A percentile compares a stretch with the other conserved stretches of the same genome.
phyloP scores from a whole-genome alignment of 108 stramenopile genomes.

The Skeletonema menzelii region DNA sequence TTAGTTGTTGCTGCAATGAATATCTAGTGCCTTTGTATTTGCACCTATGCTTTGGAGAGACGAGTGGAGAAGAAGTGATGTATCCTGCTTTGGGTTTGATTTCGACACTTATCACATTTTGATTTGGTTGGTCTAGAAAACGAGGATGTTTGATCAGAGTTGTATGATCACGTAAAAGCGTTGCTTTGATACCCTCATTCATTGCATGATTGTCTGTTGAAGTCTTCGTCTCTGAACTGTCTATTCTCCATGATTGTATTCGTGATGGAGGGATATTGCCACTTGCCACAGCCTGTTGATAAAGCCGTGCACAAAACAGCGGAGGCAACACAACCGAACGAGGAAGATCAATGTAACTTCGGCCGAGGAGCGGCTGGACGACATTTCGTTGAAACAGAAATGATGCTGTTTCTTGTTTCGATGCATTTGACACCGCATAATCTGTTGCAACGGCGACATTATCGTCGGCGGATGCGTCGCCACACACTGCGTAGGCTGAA shows the following conservation, averaged over 20 bases:
- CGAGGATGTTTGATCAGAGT: slow-evolving; percentile 12
- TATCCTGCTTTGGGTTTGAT: slow-evolving; percentile 85
- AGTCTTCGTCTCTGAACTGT: not conserved
- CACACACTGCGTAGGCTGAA: not conserved
- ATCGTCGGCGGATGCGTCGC: not conserved
- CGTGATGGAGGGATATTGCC: slow-evolving; percentile 31
- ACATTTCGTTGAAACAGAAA: slow-evolving; percentile 20
- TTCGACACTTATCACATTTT: slow-evolving; percentile 39
- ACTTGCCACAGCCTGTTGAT: slow-evolving; percentile 20
- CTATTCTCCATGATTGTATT: slow-evolving; percentile 29
- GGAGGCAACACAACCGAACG: slow-evolving; percentile 15
- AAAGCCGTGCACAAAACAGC: slow-evolving; percentile 16
- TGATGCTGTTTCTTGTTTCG: slow-evolving; percentile 11
- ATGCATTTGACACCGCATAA: not conserved
- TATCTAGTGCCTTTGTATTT: slow-evolving; percentile 60
- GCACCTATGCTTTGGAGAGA: slow-evolving; percentile 52
- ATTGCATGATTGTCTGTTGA: not conserved
- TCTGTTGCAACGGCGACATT: not conserved
- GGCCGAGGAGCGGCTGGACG: slow-evolving; percentile 34
- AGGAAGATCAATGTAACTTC: slow-evolving; percentile 39
- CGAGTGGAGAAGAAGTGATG: slow-evolving; percentile 62
- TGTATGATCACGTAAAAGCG: slow-evolving; percentile 43
- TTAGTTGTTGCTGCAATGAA: slow-evolving; percentile 54
- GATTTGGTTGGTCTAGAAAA: not conserved
- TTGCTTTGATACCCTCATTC: slow-evolving; percentile 14